Evolutionary conservation across 352 stramenopile genomes (phyloP).

Genomic region (Phytophthora brassicae): DNA sequence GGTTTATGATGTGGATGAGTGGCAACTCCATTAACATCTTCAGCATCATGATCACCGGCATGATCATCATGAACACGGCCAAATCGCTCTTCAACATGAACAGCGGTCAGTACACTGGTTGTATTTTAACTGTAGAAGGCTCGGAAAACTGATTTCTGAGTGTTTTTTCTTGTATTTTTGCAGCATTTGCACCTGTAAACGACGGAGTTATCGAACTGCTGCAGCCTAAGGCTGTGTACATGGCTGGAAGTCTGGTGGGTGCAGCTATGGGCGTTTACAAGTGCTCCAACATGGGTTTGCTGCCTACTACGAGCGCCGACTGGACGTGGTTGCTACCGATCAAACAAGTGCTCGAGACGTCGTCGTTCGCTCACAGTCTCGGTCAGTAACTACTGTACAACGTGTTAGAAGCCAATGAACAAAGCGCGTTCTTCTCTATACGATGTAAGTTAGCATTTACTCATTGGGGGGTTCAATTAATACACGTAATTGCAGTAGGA

Average conservation of each 20-base stretch:
- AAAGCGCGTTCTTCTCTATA: not conserved
- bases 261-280: conserved; percentile 92
- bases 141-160: not conserved
- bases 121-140: not conserved
- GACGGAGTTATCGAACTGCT: conserved; percentile 79
- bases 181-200: conserved; percentile 77
- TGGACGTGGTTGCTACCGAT: conserved; percentile 91
- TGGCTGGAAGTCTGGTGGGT: conserved; percentile 86
- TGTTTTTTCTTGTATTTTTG: not conserved
- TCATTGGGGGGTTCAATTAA: conserved; percentile 35
- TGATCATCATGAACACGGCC: conserved; percentile 92
- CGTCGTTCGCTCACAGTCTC: conserved; percentile 60
- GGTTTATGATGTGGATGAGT: conserved; percentile 97
- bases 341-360: conserved; percentile 79
- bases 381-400: conserved; percentile 22
- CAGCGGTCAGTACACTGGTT: conserved; percentile 21
- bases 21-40: conserved; percentile 95
- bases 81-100: conserved; percentile 90
- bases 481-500: conserved; percentile 35
- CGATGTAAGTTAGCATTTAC: conserved; percentile 33
- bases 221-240: conserved; percentile 89
- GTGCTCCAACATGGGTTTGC: conserved; percentile 89
- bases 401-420: not conserved
- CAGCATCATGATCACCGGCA: conserved; percentile 94
- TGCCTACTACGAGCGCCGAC: conserved; percentile 91